Evolutionary conservation across 2,329 filamentous ascomycete species (phyloP).

Genomic region (Coniochaeta ligniaria): DNA sequence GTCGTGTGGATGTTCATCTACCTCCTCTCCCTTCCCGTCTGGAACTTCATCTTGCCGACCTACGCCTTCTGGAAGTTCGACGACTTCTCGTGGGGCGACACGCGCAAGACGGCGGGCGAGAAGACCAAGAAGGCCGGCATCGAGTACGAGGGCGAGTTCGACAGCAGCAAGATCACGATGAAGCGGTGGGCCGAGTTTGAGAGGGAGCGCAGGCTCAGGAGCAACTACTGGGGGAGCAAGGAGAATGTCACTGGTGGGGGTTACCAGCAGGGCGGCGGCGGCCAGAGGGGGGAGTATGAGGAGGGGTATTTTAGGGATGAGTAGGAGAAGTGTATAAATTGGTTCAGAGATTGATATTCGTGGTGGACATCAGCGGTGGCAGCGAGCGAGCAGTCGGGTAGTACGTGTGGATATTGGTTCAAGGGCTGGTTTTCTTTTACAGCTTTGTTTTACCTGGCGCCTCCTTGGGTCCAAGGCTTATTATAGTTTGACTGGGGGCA

Average conservation of each 20-base stretch:
- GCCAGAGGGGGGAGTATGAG: neutral
- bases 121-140: constrained; percentile 80
- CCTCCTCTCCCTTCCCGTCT: constrained; percentile 83
- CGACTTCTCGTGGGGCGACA: constrained; percentile 99
- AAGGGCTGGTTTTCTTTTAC: neutral
- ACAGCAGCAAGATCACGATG: constrained; percentile 99
- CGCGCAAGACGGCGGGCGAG: constrained; percentile 88
- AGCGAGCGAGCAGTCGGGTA: neutral
- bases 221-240: constrained; percentile 44
- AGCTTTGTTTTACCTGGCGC: neutral
- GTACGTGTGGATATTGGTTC: neutral
- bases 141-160: constrained; percentile 91
- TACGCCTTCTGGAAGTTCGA: constrained; percentile 99
- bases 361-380: neutral
- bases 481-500: neutral
- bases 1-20: constrained; percentile 98
- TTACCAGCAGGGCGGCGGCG: too few species aligned
- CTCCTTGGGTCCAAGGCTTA: neutral
- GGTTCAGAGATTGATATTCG: neutral
- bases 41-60: constrained; percentile 91
- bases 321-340: neutral
- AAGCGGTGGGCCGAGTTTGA: constrained; percentile 98
- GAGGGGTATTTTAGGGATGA: neutral
- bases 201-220: constrained; percentile 46
- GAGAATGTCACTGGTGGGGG: constrained; percentile 40